Evolutionary conservation across 2,329 filamentous ascomycete genomes (phyloP), one percentile per base, ranked within the genome.

Genomic region (Corniculantispora saksenae): DNA sequence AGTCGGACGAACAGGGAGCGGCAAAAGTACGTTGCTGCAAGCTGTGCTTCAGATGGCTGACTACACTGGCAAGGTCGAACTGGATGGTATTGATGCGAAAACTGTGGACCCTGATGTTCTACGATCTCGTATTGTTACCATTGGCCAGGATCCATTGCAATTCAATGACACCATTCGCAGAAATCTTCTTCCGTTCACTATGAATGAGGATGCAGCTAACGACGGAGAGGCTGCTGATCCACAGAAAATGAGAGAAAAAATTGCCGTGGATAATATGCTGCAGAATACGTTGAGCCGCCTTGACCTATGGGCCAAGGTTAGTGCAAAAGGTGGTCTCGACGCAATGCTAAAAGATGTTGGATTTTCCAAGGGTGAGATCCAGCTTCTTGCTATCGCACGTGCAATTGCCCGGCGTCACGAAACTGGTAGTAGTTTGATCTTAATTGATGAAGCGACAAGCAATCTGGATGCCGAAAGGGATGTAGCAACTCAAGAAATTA

Each of bases 31-130:
- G 0, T 72, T 84, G 5, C 71, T 82, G 1, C 72, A 79, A 12
- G 74, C 78, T 1, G 71, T 85, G 4, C 77, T 84, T 53, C 77
- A 80, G n/a, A 76, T 84, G 64, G 68, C 83, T 7, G 79, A 83
- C 17, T 66, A 62, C 15, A 29, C 1, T 13, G 67, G 69, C 3
- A 72, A 64, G 13, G 79, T 84, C 43, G 69, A 65, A 1, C 74
- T 85, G 21, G 81, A 83, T 65, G 75, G 74, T 0, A 61, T 81
- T 5, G 77, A 81, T 47, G 72, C 83, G 19, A 70, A 74, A 2
- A 73, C 68, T 12, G 68, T 83, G 3, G 75, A 77, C 3, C 78
- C 76, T 25, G 72, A 80, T 50, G 70, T 71, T 1, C 71, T 83
- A 19, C 79, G 82, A 45, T 72, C 74, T 1, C 72, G 76, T 2